A percentile compares a stretch with the other conserved stretches of the same genome.
Conservation (phyloP, 768 basidiomycete genomes). For the Mycena chlorophos region DNA sequence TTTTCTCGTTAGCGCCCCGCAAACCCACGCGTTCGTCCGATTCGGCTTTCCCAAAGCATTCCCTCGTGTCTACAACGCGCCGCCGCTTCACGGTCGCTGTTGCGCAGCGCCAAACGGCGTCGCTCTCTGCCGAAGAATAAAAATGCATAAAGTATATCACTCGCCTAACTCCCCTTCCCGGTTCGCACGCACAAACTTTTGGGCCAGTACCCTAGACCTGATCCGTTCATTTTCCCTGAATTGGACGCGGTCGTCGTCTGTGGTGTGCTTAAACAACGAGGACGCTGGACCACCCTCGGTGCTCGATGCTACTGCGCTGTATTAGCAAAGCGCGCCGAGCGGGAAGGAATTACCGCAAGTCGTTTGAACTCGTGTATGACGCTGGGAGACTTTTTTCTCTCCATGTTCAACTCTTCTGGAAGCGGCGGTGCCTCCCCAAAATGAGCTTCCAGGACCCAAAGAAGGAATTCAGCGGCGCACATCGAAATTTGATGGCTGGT, state of each 20-base stretch:
- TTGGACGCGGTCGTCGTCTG: neutral
- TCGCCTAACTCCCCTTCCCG: constrained; percentile 1
- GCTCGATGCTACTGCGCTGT: no score
- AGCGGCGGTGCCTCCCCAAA: no score
- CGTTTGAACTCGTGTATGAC: no score
- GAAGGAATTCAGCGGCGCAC: no score
- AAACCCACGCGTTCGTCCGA: no score
- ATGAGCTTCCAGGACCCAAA: no score
- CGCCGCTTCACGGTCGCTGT: neutral
- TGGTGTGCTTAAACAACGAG: constrained; percentile 5
- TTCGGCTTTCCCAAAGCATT: neutral
- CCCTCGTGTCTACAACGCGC: neutral
- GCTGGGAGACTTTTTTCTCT: no score
- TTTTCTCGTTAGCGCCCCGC: no score
- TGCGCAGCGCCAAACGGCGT: neutral
- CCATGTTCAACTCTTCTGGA: no score
- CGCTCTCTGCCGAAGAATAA: neutral
- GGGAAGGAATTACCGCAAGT: neutral
- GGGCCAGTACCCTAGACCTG: constrained; percentile 13
- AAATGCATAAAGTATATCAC: constrained; percentile 5
- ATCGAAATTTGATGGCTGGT: no score
- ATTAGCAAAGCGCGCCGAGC: neutral
- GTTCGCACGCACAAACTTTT: neutral
- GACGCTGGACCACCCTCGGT: no score
- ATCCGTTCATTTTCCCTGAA: constrained; percentile 8